phyloP scores from a whole-genome alignment of 2,329 filamentous ascomycete genomes.

The Monilinia aucupariae region DNA sequence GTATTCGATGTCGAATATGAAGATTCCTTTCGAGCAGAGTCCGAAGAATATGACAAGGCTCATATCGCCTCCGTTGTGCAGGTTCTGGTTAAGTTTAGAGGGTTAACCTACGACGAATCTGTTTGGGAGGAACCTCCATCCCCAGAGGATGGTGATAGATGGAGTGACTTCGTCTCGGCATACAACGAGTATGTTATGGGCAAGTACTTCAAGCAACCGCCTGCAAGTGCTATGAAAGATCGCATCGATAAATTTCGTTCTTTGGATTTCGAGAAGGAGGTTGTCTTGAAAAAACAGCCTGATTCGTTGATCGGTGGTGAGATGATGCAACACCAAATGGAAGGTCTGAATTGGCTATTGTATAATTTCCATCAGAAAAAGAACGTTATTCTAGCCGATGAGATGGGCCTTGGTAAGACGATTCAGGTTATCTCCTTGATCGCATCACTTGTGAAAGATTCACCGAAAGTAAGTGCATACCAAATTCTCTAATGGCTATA shows the following conservation, averaged over 20 bases:
- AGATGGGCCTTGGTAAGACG: slow-evolving; percentile 98
- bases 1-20: slow-evolving; percentile 75
- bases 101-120: slow-evolving; percentile 80
- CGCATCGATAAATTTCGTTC: slow-evolving; percentile 64
- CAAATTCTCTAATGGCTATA: slow-evolving; percentile 46
- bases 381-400: slow-evolving; percentile 89
- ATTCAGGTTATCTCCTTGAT: slow-evolving; percentile 86
- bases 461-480: slow-evolving; percentile 39
- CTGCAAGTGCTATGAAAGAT: slow-evolving; percentile 55
- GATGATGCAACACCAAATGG: slow-evolving; percentile 88
- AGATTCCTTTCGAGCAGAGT: slow-evolving; percentile 46
- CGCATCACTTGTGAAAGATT: slow-evolving; percentile 62
- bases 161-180: slow-evolving; percentile 73
- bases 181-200: slow-evolving; percentile 84
- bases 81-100: slow-evolving; percentile 86
- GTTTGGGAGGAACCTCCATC: slow-evolving; percentile 83
- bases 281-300: slow-evolving; percentile 69
- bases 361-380: slow-evolving; percentile 78
- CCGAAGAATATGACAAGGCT: slow-evolving; percentile 63
- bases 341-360: slow-evolving; percentile 92
- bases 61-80: slow-evolving; percentile 67
- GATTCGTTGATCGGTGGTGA: slow-evolving; percentile 67
- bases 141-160: slow-evolving; percentile 57
- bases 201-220: slow-evolving; percentile 58
- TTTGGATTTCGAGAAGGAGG: slow-evolving; percentile 57